A percentile compares a stretch with the other conserved stretches of the same genome.
Evolutionary conservation across 2,329 filamentous ascomycete genomes (phyloP).

Genomic region (Epichloe gansuensis): DNA sequence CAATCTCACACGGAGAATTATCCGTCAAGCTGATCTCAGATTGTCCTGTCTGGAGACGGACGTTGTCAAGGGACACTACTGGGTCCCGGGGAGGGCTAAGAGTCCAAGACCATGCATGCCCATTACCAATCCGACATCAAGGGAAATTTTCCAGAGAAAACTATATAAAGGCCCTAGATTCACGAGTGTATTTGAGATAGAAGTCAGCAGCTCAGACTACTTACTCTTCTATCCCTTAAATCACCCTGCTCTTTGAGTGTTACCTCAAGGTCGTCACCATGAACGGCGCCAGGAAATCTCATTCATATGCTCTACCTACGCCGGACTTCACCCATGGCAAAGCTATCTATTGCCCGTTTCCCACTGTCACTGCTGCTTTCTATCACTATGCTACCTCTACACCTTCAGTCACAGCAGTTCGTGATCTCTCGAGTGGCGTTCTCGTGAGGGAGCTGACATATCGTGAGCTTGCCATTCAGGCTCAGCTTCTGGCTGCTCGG

Average conservation of each 20-base stretch:
- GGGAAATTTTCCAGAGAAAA: slow-evolving; percentile 5
- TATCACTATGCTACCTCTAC: slow-evolving; percentile 24
- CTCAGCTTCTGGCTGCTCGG: slow-evolving; percentile 29
- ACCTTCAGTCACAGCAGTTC: slow-evolving; percentile 27
- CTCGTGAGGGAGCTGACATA: slow-evolving; percentile 28
- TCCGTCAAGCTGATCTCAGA: slow-evolving; percentile 2
- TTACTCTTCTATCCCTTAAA: not conserved
- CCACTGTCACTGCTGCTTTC: slow-evolving; percentile 27
- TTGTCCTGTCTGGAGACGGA: slow-evolving; percentile 1
- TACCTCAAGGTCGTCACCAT: slow-evolving; percentile 6
- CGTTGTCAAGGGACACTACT: not conserved
- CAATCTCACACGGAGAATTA: slow-evolving; percentile 10
- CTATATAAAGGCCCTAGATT: slow-evolving; percentile 9
- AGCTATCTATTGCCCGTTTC: slow-evolving; percentile 19
- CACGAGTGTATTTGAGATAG: not conserved
- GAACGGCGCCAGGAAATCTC: slow-evolving; percentile 6
- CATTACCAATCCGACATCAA: slow-evolving; percentile 3
- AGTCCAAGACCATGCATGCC: not conserved
- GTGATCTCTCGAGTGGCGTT: slow-evolving; percentile 19
- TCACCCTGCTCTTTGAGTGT: slow-evolving; percentile 2
- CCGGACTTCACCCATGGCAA: slow-evolving; percentile 8
- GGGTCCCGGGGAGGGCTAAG: slow-evolving; percentile 1
- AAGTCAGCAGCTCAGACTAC: slow-evolving; percentile 2
- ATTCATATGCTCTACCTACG: slow-evolving; percentile 2
- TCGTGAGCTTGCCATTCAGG: slow-evolving; percentile 27